phyloP scores from a whole-genome alignment of 306 rosid species.

The Prunus davidiana region DNA sequence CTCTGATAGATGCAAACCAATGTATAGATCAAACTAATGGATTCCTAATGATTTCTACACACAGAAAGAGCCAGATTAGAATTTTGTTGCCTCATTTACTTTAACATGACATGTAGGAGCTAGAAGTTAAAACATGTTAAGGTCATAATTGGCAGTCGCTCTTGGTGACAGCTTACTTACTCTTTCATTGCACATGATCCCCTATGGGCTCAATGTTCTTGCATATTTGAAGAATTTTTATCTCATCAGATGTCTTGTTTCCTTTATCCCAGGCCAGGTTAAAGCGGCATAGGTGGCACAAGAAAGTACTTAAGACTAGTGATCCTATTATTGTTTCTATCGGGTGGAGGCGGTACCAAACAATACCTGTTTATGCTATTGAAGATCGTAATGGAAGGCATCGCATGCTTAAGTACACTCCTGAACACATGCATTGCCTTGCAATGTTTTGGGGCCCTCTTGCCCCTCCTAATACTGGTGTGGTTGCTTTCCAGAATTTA shows the following conservation, averaged over 20 bases:
- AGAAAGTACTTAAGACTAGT: slow-evolving; percentile 79
- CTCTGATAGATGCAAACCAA: background rate
- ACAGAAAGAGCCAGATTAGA: background rate
- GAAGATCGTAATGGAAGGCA: slow-evolving; percentile 86
- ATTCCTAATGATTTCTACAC: background rate
- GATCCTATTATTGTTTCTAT: slow-evolving; percentile 86
- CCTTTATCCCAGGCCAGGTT: slow-evolving; percentile 62
- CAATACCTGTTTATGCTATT: slow-evolving; percentile 80
- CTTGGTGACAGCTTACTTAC: background rate
- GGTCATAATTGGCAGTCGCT: background rate
- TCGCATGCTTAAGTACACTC: slow-evolving; percentile 95
- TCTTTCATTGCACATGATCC: background rate
- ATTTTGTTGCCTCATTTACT: background rate
- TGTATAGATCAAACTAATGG: no score
- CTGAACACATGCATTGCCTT: slow-evolving; percentile 90
- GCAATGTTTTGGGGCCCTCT: slow-evolving; percentile 98
- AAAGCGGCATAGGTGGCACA: slow-evolving; percentile 95
- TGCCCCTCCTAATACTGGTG: slow-evolving; percentile 86
- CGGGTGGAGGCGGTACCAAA: slow-evolving; percentile 99
- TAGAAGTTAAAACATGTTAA: background rate
- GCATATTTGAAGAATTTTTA: background rate
- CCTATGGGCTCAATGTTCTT: background rate
- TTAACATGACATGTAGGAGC: background rate
- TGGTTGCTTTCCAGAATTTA: slow-evolving; percentile 81
- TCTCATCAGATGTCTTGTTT: background rate